Evolutionary conservation across 768 basidiomycete genomes (phyloP), one percentile per base, ranked within the genome.

Genomic region (Trametes coccinea): DNA sequence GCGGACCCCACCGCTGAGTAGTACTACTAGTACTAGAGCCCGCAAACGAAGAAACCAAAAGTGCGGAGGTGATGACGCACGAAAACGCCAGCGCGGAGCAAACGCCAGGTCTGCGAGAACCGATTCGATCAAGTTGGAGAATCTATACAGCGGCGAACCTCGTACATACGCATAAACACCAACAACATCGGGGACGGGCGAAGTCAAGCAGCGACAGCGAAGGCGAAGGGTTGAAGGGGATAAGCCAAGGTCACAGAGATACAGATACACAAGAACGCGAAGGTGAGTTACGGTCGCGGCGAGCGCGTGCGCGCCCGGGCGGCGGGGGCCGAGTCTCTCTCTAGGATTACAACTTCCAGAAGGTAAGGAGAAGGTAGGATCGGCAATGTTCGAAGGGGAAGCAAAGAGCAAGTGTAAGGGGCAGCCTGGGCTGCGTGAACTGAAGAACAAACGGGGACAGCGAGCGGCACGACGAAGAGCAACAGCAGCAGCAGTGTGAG

Each of bases 291-390:
- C 11, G 16, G 31, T 17, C 9, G 27, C 39, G 17, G 13, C 5
- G 22, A 13, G 48, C 30, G 51, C 37, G 33, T 9, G 13, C 6
- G 41, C 27, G 40, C 3, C 7, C 27, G 46, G 4, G 27, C 46
- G 41, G 27, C 13, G 40, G 17, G 10, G 34, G 34, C 34, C 6
- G 6, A 11, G 34, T 11, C 34, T 11, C 34, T 37, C 11, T 53
- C 53, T 53, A 53, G 53, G 27, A 53, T 53, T 53, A 49, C 47
- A 49, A 49, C 47, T 49, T 31, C 29, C 29, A 30, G 29, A 31
- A 31, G 11, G 47, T 30, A 7, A 22, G 22, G 22, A 22, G 27
- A 30, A 37, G 0, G 47, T 49, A 11, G 31, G 47, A 30, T 13
- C 11, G 27, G 2, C 5, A 22, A 22, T 22, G 41, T 13, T 43